Conservation (phyloP, 805 yeast genomes). For the Yarrowia sp. region DNA sequence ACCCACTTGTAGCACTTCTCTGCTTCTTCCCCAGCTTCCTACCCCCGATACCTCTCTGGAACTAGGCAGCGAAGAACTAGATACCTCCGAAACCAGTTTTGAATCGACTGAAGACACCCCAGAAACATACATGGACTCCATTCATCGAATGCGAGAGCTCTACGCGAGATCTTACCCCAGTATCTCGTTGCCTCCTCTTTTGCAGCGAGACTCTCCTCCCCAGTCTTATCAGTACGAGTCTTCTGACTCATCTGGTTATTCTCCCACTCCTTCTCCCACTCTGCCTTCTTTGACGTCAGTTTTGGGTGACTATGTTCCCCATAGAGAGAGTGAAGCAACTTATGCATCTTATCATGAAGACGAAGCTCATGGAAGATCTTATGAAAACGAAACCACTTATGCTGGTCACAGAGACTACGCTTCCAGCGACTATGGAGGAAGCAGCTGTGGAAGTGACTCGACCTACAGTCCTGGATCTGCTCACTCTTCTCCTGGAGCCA, state of each 20-base stretch:
- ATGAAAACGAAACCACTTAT: no score
- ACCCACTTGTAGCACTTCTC: background rate
- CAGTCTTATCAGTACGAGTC: background rate
- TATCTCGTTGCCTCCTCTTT: background rate
- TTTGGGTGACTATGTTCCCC: background rate
- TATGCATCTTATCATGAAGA: no score
- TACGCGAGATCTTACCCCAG: background rate
- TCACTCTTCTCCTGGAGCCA: background rate
- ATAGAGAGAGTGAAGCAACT: background rate
- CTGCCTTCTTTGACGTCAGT: background rate
- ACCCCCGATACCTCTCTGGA: background rate
- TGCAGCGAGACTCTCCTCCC: background rate
- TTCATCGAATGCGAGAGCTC: background rate
- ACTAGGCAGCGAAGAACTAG: background rate
- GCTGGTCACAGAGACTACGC: no score
- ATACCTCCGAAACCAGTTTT: no score
- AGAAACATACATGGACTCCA: background rate
- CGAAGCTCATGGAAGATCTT: no score
- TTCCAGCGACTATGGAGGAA: background rate
- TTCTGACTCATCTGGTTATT: background rate
- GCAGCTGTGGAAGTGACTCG: background rate
- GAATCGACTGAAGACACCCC: background rate
- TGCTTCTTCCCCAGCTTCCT: background rate
- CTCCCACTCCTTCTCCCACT: background rate
- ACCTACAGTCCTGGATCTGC: background rate